Base-by-base conservation (phyloP, 2,329 filamentous ascomycete genomes). In the Ascosphaera apis region DNA sequence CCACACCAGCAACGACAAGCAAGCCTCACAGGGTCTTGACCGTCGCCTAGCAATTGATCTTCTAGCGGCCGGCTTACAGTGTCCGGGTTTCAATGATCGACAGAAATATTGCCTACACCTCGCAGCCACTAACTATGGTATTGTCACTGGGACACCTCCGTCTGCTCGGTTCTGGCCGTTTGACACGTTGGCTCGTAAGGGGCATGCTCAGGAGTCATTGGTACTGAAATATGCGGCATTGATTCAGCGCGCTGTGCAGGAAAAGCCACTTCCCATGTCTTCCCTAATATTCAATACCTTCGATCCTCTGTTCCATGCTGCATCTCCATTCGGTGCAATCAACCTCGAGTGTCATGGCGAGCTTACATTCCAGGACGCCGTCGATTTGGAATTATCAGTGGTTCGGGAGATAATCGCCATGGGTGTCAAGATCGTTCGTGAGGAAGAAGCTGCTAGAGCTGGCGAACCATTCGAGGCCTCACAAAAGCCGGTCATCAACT, bases 1-100 rank as follows among this genome's bases (percentile, higher is more conserved):
- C n/a, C 73, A 75, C 50, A 72, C 86, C 49, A n/a, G n/a, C n/a
- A n/a, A n/a, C n/a, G n/a, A n/a, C n/a, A n/a, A n/a, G n/a, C 65
- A 64, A 36, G 73, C 82, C 46, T 50, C 46, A 2, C 49, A 60
- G 35, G 57, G 57, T 3, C 48, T 62, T 31, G 52, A 56, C 36
- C 41, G 47, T 27, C 52, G 49, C 33, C 44, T 62, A 12, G 37
- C 60, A 13, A 37, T 44, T 12, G 55, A 60, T 34, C 45, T 62
- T 11, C 44, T 61, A 17, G 47, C 50, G 15, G 53, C 56, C 4
- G 57, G 56, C 7, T 41, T 61, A 3, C 50, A 49, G 6, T 60
- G 57, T 34, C 55, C 57, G 23, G 53, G 47, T 2, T 62, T 62
- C 42, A 57, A 53, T 30, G 56, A 60, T 16, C 54, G 56, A 27